A percentile compares a stretch with the other conserved stretches of the same genome.
These are phyloP conservation scores for Penicillium concentricum DNA, from an alignment of 2,329 filamentous ascomycete genomes.

Conservation along the genomic window DNA sequence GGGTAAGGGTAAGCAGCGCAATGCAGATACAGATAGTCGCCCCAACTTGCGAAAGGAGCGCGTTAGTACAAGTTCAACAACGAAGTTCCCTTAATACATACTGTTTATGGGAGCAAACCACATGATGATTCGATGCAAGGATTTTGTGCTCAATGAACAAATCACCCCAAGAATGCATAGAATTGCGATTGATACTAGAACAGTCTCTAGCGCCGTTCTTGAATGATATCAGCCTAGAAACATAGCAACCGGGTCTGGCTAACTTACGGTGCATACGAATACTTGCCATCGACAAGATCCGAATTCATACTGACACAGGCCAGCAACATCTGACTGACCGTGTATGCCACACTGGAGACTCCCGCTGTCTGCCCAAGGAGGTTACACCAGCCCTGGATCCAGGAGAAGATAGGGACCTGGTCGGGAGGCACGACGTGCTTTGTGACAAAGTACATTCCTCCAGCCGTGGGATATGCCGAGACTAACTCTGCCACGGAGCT, in stretches of 20 bases:
- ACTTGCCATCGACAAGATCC: constrained; percentile 48
- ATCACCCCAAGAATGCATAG: constrained; percentile 58
- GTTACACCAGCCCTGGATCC: constrained; percentile 68
- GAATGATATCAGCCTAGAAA: constrained; percentile 8
- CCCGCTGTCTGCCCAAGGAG: constrained; percentile 64
- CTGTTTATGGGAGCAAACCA: constrained; percentile 68
- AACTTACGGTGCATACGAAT: constrained; percentile 58
- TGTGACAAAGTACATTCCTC: constrained; percentile 68
- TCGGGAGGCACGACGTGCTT: constrained; percentile 63
- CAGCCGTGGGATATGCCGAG: constrained; percentile 65
- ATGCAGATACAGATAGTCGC: constrained; percentile 62
- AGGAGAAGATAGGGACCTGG: constrained; percentile 62
- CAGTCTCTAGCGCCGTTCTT: constrained; percentile 59
- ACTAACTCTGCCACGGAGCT: constrained; percentile 66
- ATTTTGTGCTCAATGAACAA: constrained; percentile 62
- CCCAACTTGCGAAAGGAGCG: constrained; percentile 41
- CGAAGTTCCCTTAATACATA: constrained; percentile 28
- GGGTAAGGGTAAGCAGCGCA: constrained; percentile 57
- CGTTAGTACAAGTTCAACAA: not conserved
- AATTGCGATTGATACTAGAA: constrained; percentile 57
- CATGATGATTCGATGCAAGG: constrained; percentile 58
- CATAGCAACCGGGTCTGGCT: not conserved
- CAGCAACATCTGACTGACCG: constrained; percentile 63
- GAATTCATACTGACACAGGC: constrained; percentile 64
- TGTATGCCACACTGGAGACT: constrained; percentile 62